Base-by-base conservation (phyloP, 2,329 filamentous ascomycete species). In the Coniosporium tulheliwenetii region DNA sequence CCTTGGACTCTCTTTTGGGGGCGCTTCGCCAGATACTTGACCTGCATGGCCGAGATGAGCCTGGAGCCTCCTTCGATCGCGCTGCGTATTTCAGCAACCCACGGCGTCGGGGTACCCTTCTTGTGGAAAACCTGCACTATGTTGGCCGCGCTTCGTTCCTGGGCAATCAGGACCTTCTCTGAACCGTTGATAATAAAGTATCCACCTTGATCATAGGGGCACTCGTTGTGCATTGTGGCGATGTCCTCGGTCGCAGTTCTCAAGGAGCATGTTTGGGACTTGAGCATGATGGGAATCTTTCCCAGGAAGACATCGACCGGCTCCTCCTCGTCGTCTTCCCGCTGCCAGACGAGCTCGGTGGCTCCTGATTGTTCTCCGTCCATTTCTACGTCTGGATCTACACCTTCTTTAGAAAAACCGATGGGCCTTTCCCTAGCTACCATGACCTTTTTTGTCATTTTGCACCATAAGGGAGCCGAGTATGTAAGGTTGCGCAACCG, bases 51-150 rank as follows among this genome's bases (percentile, higher is more conserved):
- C 12, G 89, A 95, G 51, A 98, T 93, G 39, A 98, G 75, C 26
- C 93, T 76, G 1, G 89, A 95, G 10, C 93, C 91, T 61, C 94
- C 95, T 61, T 98, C 91, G 8, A 96, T 76, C 1, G 93, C 89
- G 61, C 87, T 95, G 63, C 91, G 77, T 52, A 98, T 95, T 62
- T 98, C 91, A 10, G 91, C 93, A 16, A 89, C 82, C 60, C 91
- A 94, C 1, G 86, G 87, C 47, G 85, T 93, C 8, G 85, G 83
- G 49, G 85, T 89, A n/a, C 86, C 85, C 50, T 89, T 85, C 67
- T 98, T 98, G 65, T 93, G 89, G 75, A 98, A 98, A 26, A 98
- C 89, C 63, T 98, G 91, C 5, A 98, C 91, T 44, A 96, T 98
- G 57, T 98, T 98, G 56, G 89, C 91, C 34, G 91, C 91, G 57